Evolutionary conservation across 2,329 filamentous ascomycete species (phyloP), one percentile per base, ranked within the genome.

Genomic region (Teratosphaeria nubilosa): DNA sequence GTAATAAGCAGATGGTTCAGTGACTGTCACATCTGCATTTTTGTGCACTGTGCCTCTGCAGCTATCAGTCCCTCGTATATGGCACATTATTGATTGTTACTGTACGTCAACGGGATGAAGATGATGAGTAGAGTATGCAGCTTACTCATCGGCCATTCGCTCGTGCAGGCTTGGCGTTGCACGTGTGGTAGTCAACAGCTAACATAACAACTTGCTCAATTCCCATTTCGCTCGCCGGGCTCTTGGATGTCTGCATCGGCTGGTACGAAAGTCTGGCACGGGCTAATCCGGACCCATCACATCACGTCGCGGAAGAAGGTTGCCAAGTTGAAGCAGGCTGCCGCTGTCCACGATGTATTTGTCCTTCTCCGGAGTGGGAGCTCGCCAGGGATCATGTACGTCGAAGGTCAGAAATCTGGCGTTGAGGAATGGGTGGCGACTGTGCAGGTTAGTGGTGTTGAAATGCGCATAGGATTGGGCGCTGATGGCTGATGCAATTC

Each of bases 281-380:
- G 86, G 31, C 76, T 91, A 52, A 88, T 91, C 60, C 82, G 86
- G 56, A 91, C 88, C 0, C 88, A 91, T 65, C 88, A 91, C 71
- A 90, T 91, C 68, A 91, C 87, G 3, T 90, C 86, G 0, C 85
- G 87, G 63, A 90, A 90, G 69, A 91, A 91, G 68, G 79, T 86
- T 51, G 74, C 78, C 27, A 77, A 78, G 58, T 78, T 91, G 24
- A 82, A 78, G 55, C 86, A 87, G 70, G 83, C 85, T 1, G 84
- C 86, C 6, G 77, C 81, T 32, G 76, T 80, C 53, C 76, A 82
- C 63, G 75, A 83, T 58, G 80, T 85, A 55, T 86, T 82, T 63
- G 82, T 86, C 1, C 74, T 91, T 3, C 75, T 90, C 1, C 81
- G 87, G 27, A 84, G 80, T 61, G 86, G 87, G 11, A 83, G 84